Evolutionary conservation across 2,329 filamentous ascomycete species (phyloP), one percentile per base, ranked within the genome.

Genomic region (Colletotrichum sp.): DNA sequence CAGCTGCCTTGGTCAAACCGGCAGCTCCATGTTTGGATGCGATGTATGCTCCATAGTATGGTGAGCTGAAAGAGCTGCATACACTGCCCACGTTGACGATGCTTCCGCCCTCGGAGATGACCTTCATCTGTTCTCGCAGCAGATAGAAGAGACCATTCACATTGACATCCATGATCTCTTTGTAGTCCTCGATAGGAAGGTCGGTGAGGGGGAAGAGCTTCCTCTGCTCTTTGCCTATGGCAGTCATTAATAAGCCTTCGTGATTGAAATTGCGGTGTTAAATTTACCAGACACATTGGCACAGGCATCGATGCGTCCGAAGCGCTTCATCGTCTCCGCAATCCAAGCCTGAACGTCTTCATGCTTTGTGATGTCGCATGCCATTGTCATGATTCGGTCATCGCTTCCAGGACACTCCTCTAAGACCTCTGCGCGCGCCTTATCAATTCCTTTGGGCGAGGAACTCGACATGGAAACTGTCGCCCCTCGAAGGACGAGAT

Each of bases 11-110:
- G 8, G 84, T 85, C 39, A 86, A 79, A 4, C 85, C 84, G n/a
- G 86, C 81, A 9, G 86, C 78, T 3, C 82, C 85, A 75, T 86
- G 84, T 76, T 87, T 87, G 3, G 83, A 81, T 1, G 83, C 80
- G 7, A 82, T 82, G 63, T 80, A 80, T 2, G 79, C 77, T 4
- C 77, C 83, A n/a, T 84, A 84, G 44, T 82, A 71, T 0, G 85
- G 77, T 34, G 79, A 78, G 7, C 78, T 75, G 70, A 78, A 78
- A 49, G 75, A 77, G 8, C 80, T 80, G 64, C 78, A 79, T 57
- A 87, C 83, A 76, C 85, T 86, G 28, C 85, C 79, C 34, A 85
- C 83, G 80, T 86, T 88, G 73, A 89, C 87, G 64, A 89, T 87
- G 78, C 87, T 86, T 0, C 86, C 86, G 2, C 82, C 81, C 3